A percentile compares a stretch with the other conserved stretches of the same genome.
These are phyloP conservation scores for Pyracantha coccinea DNA, from an alignment of 331 rosid genomes.

Conservation along the genomic window DNA sequence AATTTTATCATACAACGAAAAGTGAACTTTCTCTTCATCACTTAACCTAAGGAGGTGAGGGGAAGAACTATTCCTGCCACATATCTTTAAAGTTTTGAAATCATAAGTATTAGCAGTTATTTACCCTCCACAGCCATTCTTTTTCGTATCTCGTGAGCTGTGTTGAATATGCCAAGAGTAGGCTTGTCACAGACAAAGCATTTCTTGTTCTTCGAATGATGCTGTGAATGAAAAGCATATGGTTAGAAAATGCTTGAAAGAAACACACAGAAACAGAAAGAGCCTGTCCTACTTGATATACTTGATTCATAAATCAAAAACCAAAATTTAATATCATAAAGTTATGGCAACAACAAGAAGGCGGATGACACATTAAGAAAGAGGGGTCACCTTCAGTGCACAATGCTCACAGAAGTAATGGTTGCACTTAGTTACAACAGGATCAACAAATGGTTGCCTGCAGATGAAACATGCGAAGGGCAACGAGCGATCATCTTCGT, in stretches of 20 bases:
- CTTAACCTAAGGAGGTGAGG: background rate
- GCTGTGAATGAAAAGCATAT: conserved; percentile 34
- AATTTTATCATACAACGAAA: background rate
- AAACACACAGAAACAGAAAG: background rate
- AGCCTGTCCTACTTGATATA: background rate
- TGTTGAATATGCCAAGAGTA: conserved; percentile 67
- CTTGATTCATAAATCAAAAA: background rate
- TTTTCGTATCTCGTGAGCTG: conserved; percentile 76
- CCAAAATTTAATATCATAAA: background rate
- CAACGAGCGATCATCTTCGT: conserved; percentile 44
- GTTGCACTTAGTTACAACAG: conserved; percentile 79
- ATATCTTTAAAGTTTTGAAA: background rate
- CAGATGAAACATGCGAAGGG: conserved; percentile 96
- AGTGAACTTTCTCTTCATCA: background rate
- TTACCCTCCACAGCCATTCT: conserved; percentile 53
- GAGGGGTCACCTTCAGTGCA: conserved; percentile 58
- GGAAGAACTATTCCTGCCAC: background rate
- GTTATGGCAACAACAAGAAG: background rate
- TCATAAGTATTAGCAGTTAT: background rate
- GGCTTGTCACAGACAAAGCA: conserved; percentile 86
- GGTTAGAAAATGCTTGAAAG: background rate
- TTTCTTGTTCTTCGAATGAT: conserved; percentile 78
- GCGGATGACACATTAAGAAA: background rate
- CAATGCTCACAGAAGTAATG: conserved; percentile 96
- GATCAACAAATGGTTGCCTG: conserved; percentile 79